Base-by-base conservation (phyloP, 176 grass and related monocot species). In the Stipa capillata region DNA sequence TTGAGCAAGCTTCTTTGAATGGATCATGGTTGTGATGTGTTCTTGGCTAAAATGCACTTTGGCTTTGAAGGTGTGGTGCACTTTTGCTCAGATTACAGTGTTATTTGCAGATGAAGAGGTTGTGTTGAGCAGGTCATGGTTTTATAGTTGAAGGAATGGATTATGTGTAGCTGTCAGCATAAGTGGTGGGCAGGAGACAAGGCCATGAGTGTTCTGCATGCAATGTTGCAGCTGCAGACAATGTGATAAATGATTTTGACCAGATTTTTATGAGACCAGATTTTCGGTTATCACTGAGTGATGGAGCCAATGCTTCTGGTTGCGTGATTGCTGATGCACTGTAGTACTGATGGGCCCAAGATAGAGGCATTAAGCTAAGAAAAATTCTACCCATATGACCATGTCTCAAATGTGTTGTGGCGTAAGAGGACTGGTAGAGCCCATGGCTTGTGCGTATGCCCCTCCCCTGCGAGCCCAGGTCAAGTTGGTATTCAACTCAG, bases 1-100 rank as follows among this genome's bases (percentile, higher is more conserved):
- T 17, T 86, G 71, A 78, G 33, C 65, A 13, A 91, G 49, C 56
- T 78, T 94, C 40, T 47, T 89, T 16, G 83, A 28, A 65, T 52
- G 83, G 73, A 77, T 52, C 83, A 86, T 77, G 52, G 37, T 20
- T 55, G 39, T 21, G 39, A 1, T 54, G 70, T 45, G 15, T 34
- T 60, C 24, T 43, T 43, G 14, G 25, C 74, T 60, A 60, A 43
- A 27, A 16, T 7, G 56, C 21, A 60, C n/a, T 16, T 47, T 9
- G 33, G 1, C 28, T 72, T 27, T 74, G 43, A 68, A 50, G 36
- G 1, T 49, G 31, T 33, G 40, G 48, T 64, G 8, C 29, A 10
- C 31, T 33, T 63, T 40, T 65, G 49, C n/a, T 57, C 64, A 16
- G 20, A 8, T 42, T 49, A 9, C 1, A 44, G 31, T 72, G 35